Conservation (phyloP, 116 monocot species). For the Zostera marina region DNA sequence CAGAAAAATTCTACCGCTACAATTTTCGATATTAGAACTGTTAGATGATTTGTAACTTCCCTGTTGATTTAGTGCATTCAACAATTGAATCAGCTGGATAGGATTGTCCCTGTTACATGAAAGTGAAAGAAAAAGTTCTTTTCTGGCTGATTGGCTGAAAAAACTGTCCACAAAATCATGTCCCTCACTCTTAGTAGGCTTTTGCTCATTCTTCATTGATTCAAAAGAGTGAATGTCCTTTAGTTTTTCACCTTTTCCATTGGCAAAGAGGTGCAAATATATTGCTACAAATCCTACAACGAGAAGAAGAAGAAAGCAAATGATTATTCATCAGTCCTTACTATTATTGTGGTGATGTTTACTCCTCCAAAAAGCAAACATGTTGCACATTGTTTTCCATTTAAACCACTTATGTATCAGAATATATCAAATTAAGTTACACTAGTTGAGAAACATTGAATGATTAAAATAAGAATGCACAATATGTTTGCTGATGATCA, state of each 20-base stretch:
- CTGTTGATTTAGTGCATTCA: slow-evolving; percentile 34
- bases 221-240: not conserved
- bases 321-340: no score
- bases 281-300: not conserved
- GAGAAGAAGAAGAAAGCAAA: not conserved
- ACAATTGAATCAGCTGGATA: slow-evolving; percentile 30
- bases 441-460: no score
- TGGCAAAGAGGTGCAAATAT: not conserved
- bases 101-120: slow-evolving; percentile 15
- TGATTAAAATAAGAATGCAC: no score
- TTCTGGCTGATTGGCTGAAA: not conserved
- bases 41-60: slow-evolving; percentile 11
- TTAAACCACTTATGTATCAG: no score
- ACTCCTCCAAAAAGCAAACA: no score
- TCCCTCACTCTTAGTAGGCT: not conserved
- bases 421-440: no score
- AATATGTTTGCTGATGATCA: no score
- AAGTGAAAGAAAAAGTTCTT: slow-evolving; percentile 5
- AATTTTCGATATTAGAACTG: no score
- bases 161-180: not conserved
- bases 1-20: no score
- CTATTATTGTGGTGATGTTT: no score
- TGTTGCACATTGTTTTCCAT: no score
- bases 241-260: not conserved
- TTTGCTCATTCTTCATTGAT: slow-evolving; percentile 1